Conservation (phyloP, 2,329 filamentous ascomycete genomes). For the Dactylellina cionopaga region DNA sequence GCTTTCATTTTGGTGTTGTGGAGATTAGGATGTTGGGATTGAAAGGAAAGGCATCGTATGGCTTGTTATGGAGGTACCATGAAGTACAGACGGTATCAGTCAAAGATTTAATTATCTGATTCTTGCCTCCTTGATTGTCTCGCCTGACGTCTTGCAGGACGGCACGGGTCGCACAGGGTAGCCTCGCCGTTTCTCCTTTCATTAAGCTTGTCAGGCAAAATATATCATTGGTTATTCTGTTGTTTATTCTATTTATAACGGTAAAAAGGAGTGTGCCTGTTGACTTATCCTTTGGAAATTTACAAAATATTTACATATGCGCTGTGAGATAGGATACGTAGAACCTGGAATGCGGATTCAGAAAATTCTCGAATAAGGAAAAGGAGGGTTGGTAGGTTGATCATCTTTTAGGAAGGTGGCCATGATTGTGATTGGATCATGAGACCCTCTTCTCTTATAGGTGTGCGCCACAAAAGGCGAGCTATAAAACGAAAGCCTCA, state of each 20-base stretch:
- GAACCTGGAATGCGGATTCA: constrained; percentile 13
- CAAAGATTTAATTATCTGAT: constrained; percentile 2
- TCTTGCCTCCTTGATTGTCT: constrained; percentile 14
- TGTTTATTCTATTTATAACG: constrained; percentile 34
- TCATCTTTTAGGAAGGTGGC: constrained; percentile 34
- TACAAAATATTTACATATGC: not conserved
- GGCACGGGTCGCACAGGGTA: constrained; percentile 51
- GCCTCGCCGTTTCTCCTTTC: constrained; percentile 32
- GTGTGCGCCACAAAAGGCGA: constrained; percentile 19
- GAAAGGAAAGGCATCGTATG: not conserved
- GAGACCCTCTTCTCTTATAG: constrained; percentile 3
- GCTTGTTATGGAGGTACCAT: not conserved
- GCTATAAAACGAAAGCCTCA: constrained; percentile 12
- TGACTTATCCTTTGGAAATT: constrained; percentile 3
- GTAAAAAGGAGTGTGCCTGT: not conserved
- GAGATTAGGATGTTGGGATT: not conserved
- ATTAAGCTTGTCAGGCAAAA: not conserved
- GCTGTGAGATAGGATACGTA: constrained; percentile 2
- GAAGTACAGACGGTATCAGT: constrained; percentile 5
- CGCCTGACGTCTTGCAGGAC: constrained; percentile 51
- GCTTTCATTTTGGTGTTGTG: not conserved
- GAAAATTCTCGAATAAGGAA: not conserved
- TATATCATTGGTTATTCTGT: constrained; percentile 7
- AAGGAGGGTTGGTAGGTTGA: not conserved
- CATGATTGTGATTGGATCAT: constrained; percentile 22